phyloP scores from a whole-genome alignment of 2,329 filamentous ascomycete species.

The Aspergillus fumigatiaffinis region DNA sequence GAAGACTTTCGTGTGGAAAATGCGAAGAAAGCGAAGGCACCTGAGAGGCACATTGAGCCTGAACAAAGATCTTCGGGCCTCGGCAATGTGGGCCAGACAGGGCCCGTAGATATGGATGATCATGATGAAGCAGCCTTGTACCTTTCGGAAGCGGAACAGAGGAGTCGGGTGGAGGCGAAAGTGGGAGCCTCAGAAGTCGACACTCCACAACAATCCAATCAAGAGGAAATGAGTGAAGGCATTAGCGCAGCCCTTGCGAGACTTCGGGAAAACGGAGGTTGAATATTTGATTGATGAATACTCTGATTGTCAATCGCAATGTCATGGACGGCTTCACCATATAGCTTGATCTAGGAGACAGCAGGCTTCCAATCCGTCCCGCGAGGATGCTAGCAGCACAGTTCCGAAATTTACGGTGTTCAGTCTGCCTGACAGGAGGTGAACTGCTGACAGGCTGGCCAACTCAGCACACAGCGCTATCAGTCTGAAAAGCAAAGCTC shows the following conservation, averaged over 20 bases:
- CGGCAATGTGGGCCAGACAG: conserved; percentile 13
- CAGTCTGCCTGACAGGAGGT: background rate
- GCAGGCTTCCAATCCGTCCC: background rate
- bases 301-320: background rate
- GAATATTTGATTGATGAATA: conserved; percentile 4
- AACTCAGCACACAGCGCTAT: background rate
- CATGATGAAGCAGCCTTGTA: conserved; percentile 49
- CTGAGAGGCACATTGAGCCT: conserved; percentile 20
- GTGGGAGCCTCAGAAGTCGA: conserved; percentile 10
- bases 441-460: background rate
- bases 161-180: conserved; percentile 17
- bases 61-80: conserved; percentile 24
- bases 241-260: conserved; percentile 57
- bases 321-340: background rate
- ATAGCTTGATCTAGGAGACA: background rate
- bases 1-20: conserved; percentile 79
- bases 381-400: background rate
- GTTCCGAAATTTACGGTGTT: background rate
- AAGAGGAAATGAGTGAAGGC: conserved; percentile 52
- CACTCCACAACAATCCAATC: conserved; percentile 10
- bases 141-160: conserved; percentile 27
- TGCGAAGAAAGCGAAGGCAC: conserved; percentile 55
- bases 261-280: conserved; percentile 42
- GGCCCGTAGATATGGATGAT: conserved; percentile 26
- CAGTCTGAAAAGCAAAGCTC: background rate